phyloP scores from a whole-genome alignment of 768 basidiomycete species.

The Infundibulicybe gibba region DNA sequence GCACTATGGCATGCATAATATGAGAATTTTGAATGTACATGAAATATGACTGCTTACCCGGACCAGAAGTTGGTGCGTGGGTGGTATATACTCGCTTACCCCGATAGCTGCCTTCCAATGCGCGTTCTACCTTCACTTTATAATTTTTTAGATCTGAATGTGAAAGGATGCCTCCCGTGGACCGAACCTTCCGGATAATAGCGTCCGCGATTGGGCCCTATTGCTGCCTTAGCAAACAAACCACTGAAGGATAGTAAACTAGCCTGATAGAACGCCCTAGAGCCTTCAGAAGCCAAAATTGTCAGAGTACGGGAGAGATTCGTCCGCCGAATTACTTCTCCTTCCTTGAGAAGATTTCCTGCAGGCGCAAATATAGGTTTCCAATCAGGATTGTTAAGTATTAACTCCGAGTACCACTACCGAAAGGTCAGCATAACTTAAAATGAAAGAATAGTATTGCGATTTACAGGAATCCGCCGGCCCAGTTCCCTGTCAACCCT shows the following conservation, averaged over 20 bases:
- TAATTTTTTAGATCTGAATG: constrained; percentile 73
- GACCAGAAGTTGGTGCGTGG: constrained; percentile 82
- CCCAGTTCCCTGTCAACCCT: constrained; percentile 74
- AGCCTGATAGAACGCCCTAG: constrained; percentile 81
- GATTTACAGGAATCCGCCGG: constrained; percentile 61
- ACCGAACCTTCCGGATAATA: constrained; percentile 64
- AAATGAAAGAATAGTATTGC: neutral
- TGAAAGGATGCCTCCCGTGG: constrained; percentile 78
- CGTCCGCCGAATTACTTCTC: constrained; percentile 66
- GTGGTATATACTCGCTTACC: constrained; percentile 81
- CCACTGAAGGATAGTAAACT: neutral
- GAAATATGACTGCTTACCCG: constrained; percentile 32
- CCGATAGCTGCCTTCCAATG: constrained; percentile 75
- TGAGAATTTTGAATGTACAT: neutral
- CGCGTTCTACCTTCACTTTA: constrained; percentile 60
- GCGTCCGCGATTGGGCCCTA: constrained; percentile 82
- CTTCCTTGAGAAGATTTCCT: constrained; percentile 67
- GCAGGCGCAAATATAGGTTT: constrained; percentile 78
- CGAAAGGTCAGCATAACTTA: neutral
- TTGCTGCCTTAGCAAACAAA: neutral
- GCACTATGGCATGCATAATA: constrained; percentile 32
- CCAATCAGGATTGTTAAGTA: constrained; percentile 75
- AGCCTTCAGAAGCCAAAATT: constrained; percentile 70
- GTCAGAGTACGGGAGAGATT: constrained; percentile 78
- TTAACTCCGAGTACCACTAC: constrained; percentile 46